phyloP scores from a whole-genome alignment of 2,329 filamentous ascomycete genomes.

The Pseudogymnoascus verrucosus region DNA sequence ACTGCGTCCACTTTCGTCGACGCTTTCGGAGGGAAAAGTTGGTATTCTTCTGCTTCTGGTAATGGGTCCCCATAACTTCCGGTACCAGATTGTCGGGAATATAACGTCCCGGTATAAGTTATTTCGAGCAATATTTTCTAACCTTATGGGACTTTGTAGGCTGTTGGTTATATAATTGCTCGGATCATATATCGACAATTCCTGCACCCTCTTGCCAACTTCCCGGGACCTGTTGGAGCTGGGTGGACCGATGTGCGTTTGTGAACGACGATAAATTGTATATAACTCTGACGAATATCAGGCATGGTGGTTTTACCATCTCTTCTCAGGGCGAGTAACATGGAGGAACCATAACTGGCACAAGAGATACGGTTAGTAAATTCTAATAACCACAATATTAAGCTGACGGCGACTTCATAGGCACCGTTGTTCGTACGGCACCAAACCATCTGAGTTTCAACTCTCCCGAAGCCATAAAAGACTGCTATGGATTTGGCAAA shows the following conservation, averaged over 20 bases:
- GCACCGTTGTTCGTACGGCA: slow-evolving; percentile 22
- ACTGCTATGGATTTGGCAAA: slow-evolving; percentile 55
- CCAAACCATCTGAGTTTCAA: slow-evolving; percentile 21
- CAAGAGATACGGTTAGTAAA: not conserved
- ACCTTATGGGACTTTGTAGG: not conserved
- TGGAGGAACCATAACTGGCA: slow-evolving; percentile 7
- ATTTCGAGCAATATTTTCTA: not conserved
- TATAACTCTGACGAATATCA: slow-evolving; percentile 27
- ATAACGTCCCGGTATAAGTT: not conserved
- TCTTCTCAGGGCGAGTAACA: slow-evolving; percentile 1
- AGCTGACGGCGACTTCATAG: slow-evolving; percentile 11
- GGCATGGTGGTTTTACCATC: slow-evolving; percentile 19
- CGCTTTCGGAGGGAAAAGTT: not conserved
- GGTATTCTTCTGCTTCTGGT: slow-evolving; percentile 4
- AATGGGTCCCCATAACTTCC: not conserved
- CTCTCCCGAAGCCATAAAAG: slow-evolving; percentile 46
- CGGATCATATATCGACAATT: slow-evolving; percentile 7
- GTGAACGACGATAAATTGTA: slow-evolving; percentile 23
- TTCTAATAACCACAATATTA: not conserved
- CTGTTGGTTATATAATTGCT: slow-evolving; percentile 1
- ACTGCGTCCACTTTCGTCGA: not conserved
- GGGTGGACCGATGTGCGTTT: slow-evolving; percentile 19
- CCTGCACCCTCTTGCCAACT: slow-evolving; percentile 25
- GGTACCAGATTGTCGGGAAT: not conserved
- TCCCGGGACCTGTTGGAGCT: slow-evolving; percentile 24